Evolutionary conservation across 1,284 basidiomycete species (phyloP), one percentile per base, ranked within the genome.

Genomic region (Austroboletus olivaceoglutinosus): DNA sequence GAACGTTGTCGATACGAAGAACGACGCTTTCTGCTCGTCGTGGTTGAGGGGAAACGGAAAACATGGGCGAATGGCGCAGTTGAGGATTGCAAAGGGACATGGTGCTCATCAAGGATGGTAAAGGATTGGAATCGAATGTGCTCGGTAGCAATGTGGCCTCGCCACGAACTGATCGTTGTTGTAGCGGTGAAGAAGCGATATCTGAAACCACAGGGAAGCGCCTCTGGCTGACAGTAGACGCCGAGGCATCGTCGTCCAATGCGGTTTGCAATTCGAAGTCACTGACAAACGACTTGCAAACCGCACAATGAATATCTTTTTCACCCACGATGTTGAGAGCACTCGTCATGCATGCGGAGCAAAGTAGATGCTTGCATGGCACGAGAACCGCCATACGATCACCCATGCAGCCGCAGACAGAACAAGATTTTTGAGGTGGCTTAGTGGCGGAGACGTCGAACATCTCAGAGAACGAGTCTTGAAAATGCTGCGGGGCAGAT

Each of bases 301-400:
- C 83, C 13, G 86, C 84, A 54, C 88, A 91, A 52, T 83, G 80
- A 81, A 91, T 89, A 55, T 86, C 85, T 65, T 90, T 91, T 67
- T 91, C 89, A 9, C 88, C 88, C 21, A 90, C 88, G 49, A 91
- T 90, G 58, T 91, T 91, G 48, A 91, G 73, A 5, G 87, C 85
- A 47, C 86, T 89, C 1, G 89, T 91, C 49, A 91, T 74, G 62
- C 89, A 91, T 6, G 78, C 77, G 2, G 87, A 86, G 63, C 89
- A 91, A 4, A 91, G 72, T 3, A 85, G 76, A 62, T 91, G 89
- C 10, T 70, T 65, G 67, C 89, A 91, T 1, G 89, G 89, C 22
- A 78, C 74, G 18, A 91, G 75, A 54, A 87, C 72, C 2, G 87
- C 87, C 33, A 89, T 74, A 21, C 71, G 74, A 40, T 68, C 70